These are phyloP conservation scores for Chytridiales sp. DNA, from an alignment of 371 early-diverging fungal species.

Conservation along the genomic window DNA sequence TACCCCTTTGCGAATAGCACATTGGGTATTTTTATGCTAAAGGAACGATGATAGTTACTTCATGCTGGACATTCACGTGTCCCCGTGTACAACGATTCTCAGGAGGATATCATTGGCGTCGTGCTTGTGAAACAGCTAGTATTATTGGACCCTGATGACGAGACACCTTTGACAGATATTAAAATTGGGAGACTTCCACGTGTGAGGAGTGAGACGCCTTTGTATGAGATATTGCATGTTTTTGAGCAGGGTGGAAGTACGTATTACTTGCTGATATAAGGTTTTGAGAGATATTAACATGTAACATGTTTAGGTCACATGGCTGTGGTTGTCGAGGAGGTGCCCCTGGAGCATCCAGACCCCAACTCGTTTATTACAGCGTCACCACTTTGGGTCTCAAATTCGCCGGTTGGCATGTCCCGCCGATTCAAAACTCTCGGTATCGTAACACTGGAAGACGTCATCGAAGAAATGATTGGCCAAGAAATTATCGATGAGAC, in stretches of 20 bases:
- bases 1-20: neutral
- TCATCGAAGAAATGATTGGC: constrained; percentile 95
- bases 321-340: constrained; percentile 65
- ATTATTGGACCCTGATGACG: constrained; percentile 76
- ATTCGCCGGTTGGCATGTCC: constrained; percentile 8
- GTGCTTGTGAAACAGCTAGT: constrained; percentile 82
- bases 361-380: constrained; percentile 16
- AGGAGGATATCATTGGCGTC: constrained; percentile 81
- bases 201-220: constrained; percentile 69
- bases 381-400: constrained; percentile 28
- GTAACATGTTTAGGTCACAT: constrained; percentile 57
- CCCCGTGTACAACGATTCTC: constrained; percentile 70
- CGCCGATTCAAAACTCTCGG: constrained; percentile 60
- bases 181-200: constrained; percentile 72
- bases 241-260: constrained; percentile 84
- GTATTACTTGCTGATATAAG: constrained; percentile 54
- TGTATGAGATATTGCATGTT: constrained; percentile 87
- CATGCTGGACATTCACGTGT: constrained; percentile 86
- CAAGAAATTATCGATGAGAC: constrained; percentile 91
- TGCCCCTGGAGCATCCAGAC: constrained; percentile 47
- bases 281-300: neutral
- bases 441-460: constrained; percentile 94
- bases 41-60: constrained; percentile 55
- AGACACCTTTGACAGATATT: constrained; percentile 66
- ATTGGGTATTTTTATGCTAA: neutral